Evolutionary conservation across 495 filamentous ascomycete species (phyloP).

Genomic region (Aspergillus affinis): DNA sequence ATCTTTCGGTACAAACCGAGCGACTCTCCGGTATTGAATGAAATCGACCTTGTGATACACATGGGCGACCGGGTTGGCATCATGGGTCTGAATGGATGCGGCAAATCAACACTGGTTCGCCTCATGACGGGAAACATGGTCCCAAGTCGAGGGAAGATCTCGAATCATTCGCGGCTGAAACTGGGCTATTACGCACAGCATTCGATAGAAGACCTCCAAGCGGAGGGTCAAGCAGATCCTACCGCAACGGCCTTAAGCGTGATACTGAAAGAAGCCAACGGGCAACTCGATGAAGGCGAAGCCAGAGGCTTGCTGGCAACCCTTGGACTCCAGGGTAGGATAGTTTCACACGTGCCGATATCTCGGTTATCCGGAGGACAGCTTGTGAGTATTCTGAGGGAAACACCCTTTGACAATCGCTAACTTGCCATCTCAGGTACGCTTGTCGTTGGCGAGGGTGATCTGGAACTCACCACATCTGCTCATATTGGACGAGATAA

Average conservation of each 20-base stretch:
- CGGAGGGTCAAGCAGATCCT: constrained; percentile 40
- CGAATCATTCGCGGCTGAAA: constrained; percentile 62
- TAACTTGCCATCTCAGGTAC: constrained; percentile 44
- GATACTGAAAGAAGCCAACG: constrained; percentile 48
- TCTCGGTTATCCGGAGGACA: constrained; percentile 72
- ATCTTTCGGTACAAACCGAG: constrained; percentile 55
- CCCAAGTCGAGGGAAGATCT: constrained; percentile 53
- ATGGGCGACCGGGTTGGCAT: constrained; percentile 71
- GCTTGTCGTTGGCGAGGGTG: constrained; percentile 67
- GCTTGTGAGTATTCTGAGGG: constrained; percentile 36
- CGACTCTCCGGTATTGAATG: constrained; percentile 46
- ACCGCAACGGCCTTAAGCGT: constrained; percentile 61
- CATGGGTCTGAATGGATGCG: constrained; percentile 70
- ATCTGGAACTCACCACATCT: constrained; percentile 68
- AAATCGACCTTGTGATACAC: constrained; percentile 63
- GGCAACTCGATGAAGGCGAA: constrained; percentile 58
- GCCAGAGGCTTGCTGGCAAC: constrained; percentile 59
- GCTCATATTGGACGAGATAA: constrained; percentile 79
- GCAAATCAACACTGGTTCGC: constrained; percentile 69
- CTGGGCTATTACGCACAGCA: constrained; percentile 78
- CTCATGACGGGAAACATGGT: constrained; percentile 47
- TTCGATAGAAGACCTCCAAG: constrained; percentile 65
- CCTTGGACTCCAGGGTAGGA: constrained; percentile 63
- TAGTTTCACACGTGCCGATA: constrained; percentile 69
- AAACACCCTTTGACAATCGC: neutral